Percentiles rank a stretch among this genome's conserved stretches.
Conservation (phyloP, 106 monocot genomes). For the Platanthera guangdongensis region DNA sequence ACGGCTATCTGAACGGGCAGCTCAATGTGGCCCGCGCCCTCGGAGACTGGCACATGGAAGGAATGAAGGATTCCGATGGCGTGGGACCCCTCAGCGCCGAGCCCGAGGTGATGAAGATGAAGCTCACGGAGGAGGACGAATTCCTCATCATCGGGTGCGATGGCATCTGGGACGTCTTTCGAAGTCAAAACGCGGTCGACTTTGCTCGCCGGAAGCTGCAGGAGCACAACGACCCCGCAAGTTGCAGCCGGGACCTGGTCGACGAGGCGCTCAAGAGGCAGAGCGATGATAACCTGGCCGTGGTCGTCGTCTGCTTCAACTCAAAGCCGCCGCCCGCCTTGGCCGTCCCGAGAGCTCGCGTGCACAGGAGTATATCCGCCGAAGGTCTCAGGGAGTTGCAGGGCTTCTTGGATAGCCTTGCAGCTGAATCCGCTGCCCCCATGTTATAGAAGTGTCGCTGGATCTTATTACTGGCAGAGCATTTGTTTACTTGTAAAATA, state of each 20-base stretch:
- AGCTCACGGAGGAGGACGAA: constrained; percentile 75
- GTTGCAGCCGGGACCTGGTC: constrained; percentile 65
- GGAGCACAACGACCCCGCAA: constrained; percentile 69
- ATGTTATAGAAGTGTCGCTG: background rate
- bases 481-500: constrained; percentile 24
- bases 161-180: constrained; percentile 88
- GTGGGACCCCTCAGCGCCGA: constrained; percentile 66
- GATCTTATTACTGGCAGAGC: constrained; percentile 2
- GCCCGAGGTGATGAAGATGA: constrained; percentile 56
- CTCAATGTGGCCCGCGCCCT: constrained; percentile 78
- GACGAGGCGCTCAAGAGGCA: constrained; percentile 75
- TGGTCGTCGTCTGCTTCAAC: constrained; percentile 67
- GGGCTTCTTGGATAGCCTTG: constrained; percentile 55
- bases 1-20: constrained; percentile 87
- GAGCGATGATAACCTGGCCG: constrained; percentile 65
- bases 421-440: constrained; percentile 12
- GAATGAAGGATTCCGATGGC: constrained; percentile 41
- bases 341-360: constrained; percentile 34
- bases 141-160: constrained; percentile 88
- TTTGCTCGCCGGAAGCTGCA: constrained; percentile 72
- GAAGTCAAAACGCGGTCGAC: constrained; percentile 79
- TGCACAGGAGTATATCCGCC: constrained; percentile 71
- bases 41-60: constrained; percentile 90
- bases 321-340: constrained; percentile 50
- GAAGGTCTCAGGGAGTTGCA: constrained; percentile 74